A percentile compares a stretch with the other conserved stretches of the same genome.
Evolutionary conservation across 2,329 filamentous ascomycete species (phyloP).

Genomic region (Teratosphaeria destructans): DNA sequence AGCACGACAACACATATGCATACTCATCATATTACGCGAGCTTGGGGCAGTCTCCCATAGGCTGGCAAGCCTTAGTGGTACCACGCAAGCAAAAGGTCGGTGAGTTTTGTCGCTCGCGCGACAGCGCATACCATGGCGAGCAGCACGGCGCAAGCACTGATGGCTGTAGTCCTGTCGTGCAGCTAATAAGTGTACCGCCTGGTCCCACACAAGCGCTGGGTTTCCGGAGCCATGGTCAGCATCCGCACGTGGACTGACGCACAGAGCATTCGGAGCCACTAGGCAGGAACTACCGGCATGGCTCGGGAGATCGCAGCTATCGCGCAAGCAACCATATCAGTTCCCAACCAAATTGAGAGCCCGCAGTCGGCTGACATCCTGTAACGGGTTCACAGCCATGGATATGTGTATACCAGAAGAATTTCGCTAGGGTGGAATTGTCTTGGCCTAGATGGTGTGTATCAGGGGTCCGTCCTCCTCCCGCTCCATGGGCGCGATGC

Average conservation of each 20-base stretch:
- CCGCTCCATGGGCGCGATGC: constrained; percentile 60
- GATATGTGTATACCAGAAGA: constrained; percentile 63
- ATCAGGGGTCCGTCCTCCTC: constrained; percentile 65
- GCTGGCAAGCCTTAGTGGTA: neutral
- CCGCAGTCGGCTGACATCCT: neutral
- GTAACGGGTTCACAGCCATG: constrained; percentile 64
- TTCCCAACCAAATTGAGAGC: neutral
- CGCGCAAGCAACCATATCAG: neutral
- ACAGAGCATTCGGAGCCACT: neutral
- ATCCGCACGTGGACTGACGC: neutral
- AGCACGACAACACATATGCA: neutral
- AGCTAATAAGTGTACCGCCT: neutral
- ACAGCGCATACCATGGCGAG: neutral
- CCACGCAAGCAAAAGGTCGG: neutral
- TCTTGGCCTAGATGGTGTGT: constrained; percentile 70
- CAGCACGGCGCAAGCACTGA: neutral
- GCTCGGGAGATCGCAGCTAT: neutral
- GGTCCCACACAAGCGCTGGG: neutral
- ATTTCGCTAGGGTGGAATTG: constrained; percentile 84
- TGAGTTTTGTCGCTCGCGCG: neutral
- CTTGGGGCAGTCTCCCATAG: neutral
- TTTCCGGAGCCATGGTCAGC: neutral
- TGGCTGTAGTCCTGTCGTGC: neutral
- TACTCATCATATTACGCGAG: neutral
- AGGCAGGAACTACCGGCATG: neutral